These are phyloP conservation scores for Coniochaeta sp. DNA, from an alignment of 2,329 filamentous ascomycete genomes.

Conservation along the genomic window DNA sequence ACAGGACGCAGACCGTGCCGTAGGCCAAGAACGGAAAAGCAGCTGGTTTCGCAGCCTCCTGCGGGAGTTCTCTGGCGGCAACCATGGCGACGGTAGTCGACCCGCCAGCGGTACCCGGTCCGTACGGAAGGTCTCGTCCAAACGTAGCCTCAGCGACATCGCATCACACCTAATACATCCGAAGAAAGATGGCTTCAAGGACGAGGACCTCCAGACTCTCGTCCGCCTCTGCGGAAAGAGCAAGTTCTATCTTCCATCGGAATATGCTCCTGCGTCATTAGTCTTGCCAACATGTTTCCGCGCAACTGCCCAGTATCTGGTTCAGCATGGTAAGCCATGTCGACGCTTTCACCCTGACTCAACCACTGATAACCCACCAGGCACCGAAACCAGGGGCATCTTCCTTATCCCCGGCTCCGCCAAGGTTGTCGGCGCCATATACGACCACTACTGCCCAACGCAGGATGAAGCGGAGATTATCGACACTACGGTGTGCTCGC, in stretches of 20 bases:
- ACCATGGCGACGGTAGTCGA: slow-evolving; percentile 15
- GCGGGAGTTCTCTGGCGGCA: slow-evolving; percentile 17
- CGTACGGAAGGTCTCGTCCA: slow-evolving; percentile 29
- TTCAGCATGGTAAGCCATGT: slow-evolving; percentile 44
- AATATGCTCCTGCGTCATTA: slow-evolving; percentile 50
- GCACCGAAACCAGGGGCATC: slow-evolving; percentile 45
- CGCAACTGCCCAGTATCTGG: slow-evolving; percentile 57
- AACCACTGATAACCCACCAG: slow-evolving; percentile 14
- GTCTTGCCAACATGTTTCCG: slow-evolving; percentile 59
- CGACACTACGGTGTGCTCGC: slow-evolving; percentile 49
- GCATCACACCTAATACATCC: slow-evolving; percentile 36
- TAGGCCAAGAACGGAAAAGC: slow-evolving; percentile 7
- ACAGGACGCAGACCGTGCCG: not conserved
- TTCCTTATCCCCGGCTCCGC: slow-evolving; percentile 58
- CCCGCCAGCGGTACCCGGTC: slow-evolving; percentile 16
- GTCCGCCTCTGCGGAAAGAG: slow-evolving; percentile 57
- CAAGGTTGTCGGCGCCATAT: slow-evolving; percentile 48
- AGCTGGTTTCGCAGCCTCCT: slow-evolving; percentile 25
- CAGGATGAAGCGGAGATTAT: slow-evolving; percentile 42
- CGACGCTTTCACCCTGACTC: not conserved
- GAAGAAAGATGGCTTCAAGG: slow-evolving; percentile 39
- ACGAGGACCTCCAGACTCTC: slow-evolving; percentile 48
- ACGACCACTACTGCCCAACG: slow-evolving; percentile 51
- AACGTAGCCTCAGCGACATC: slow-evolving; percentile 49
- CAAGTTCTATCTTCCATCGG: slow-evolving; percentile 50